Evolutionary conservation across 2,329 filamentous ascomycete genomes (phyloP), one percentile per base, ranked within the genome.

Genomic region (Didymella lethalis): DNA sequence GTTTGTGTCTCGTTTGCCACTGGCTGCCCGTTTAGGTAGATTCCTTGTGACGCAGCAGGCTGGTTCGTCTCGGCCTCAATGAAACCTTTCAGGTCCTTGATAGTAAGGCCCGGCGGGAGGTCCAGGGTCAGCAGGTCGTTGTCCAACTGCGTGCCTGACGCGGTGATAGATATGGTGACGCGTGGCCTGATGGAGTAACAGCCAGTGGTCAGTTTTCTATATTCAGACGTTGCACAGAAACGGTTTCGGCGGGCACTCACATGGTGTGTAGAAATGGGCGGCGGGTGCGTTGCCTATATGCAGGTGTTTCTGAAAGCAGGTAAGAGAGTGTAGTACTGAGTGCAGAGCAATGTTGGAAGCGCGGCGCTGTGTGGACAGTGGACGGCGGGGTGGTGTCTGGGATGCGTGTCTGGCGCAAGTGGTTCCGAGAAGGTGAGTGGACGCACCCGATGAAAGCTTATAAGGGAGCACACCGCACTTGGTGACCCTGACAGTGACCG

Each of bases 11-110:
- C 89, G 78, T 93, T 89, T 66, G 82, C 85, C 54, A 99, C 87
- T 41, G 93, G 86, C 65, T 87, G 86, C 65, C 94, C 95, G 76
- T 97, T 96, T 80, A 94, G 90, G 79, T 95, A 96, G 74, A 98
- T 88, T 73, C 92, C 88, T 77, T 97, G 93, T 46, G 89, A 84
- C 44, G 83, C 82, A 18, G 88, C 85, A 28, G 90, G 86, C 67
- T 96, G 88, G 69, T 83, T 83, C 48, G 90, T 90, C 79, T 98
- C 94, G 78, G 88, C 90, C 75, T 95, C 87, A 74, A 99, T 90
- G 73, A 92, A 91, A 74, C 89, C 90, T 78, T 96, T 96, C 66
- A 99, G 86, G 52, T 92, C 89, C 71, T 89, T 89, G 68, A 98
- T 80, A 47, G 91, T 92, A 83, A 95, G 92, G 70, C 92, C 91